Conservation (phyloP, 1,284 basidiomycete genomes). For the Cutaneotrichosporon sp. region DNA sequence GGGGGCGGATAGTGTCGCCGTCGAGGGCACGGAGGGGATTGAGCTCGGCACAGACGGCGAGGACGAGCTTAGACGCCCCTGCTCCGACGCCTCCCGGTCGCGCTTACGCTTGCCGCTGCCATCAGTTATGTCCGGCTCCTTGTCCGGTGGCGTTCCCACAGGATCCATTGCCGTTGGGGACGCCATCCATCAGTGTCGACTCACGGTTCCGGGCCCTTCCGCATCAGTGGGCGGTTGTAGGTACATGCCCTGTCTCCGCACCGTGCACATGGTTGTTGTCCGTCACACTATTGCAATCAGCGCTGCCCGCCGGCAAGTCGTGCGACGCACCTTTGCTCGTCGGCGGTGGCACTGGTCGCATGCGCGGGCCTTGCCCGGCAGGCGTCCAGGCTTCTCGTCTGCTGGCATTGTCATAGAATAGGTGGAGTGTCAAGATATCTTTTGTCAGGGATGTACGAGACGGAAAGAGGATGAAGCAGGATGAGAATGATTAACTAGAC, state of each 20-base stretch:
- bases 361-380: not conserved
- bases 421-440: no score
- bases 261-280: not conserved
- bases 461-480: not conserved
- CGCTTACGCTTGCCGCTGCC: not conserved
- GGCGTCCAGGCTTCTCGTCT: not conserved
- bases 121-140: not conserved
- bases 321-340: not conserved
- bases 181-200: not conserved
- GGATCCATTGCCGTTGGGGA: no score
- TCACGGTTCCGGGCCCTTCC: not conserved
- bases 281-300: not conserved
- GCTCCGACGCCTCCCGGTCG: not conserved
- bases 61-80: not conserved
- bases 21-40: not conserved
- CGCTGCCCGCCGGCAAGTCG: not conserved
- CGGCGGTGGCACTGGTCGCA: not conserved
- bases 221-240: not conserved
- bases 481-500: no score
- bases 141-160: not conserved
- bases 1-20: not conserved
- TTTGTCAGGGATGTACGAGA: not conserved
- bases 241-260: conserved; percentile 1
- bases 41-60: not conserved
- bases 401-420: not conserved